Evolutionary conservation across 1,139 yeast genomes (phyloP), one percentile per base, ranked within the genome.

Genomic region (Yamadazyma songkhlaensis): DNA sequence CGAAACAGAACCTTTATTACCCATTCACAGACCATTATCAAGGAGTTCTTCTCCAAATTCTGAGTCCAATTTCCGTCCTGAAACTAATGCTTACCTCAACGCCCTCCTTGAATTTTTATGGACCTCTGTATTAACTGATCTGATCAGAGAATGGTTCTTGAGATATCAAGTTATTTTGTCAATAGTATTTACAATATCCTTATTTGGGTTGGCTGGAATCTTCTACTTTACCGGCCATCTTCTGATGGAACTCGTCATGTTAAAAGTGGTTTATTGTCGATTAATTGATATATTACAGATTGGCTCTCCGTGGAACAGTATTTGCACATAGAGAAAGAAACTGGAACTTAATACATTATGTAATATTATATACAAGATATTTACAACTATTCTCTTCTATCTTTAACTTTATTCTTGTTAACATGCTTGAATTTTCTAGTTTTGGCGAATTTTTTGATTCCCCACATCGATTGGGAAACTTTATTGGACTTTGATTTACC

Each of bases 401-500:
- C 97, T 62, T 84, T 82, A 41, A 89, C 89, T 74, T 87, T 82
- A 77, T 77, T 74, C 63, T 77, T 82, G 63, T 90, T 90, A 47
- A 75, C 82, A 58, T 86, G 77, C 67, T 85, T 88, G 58, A 94
- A 94, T 55, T 84, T 81, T 67, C 98, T 83, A 25, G 98, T 92
- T 79, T 89, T 90, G 70, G 81, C 90, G 42, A 88, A 85, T 64
- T 92, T 94, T 77, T 90, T 90, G 49, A 83, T 83, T 57, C 99
- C 98, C 97, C 97, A 92, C 66, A 95, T 94, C 43, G 96, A 86
- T 72, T 85, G 89, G 10, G 97, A 86, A 38, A 85, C 77, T 71
- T 88, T 90, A 66, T 90, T 90, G 47, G 96, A 87, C 80, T 94
- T 92, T 42, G 96, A 86, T 64, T 92, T 94, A 78, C 99, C 99